phyloP scores from a whole-genome alignment of 2,329 filamentous ascomycete genomes.

The Thielaviopsis populi region DNA sequence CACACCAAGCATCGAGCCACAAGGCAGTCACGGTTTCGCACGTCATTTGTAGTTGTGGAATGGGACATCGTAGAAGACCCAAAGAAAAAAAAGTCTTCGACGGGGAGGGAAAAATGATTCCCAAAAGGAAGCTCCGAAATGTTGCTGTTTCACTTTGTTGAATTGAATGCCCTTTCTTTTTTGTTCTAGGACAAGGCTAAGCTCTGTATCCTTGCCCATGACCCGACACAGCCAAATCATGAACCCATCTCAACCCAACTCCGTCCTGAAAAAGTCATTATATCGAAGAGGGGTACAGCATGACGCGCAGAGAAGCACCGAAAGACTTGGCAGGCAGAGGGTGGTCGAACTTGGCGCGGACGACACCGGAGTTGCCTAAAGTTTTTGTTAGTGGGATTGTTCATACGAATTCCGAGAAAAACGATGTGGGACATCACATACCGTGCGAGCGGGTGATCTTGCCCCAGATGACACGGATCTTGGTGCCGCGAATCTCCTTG shows the following conservation, averaged over 20 bases:
- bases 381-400: constrained; percentile 5
- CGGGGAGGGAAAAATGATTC: background rate
- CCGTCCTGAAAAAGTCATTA: constrained; percentile 44
- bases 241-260: constrained; percentile 50
- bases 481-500: constrained; percentile 90
- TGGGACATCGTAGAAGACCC: background rate
- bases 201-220: constrained; percentile 39
- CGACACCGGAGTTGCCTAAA: constrained; percentile 88
- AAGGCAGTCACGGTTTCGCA: too few species aligned
- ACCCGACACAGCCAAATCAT: constrained; percentile 44
- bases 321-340: constrained; percentile 96
- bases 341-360: constrained; percentile 91
- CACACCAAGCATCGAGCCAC: too few species aligned
- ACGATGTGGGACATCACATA: constrained; percentile 31
- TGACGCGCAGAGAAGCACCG: constrained; percentile 88
- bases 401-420: background rate
- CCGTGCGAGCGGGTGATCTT: constrained; percentile 93
- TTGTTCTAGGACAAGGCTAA: constrained; percentile 39
- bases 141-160: constrained; percentile 18
- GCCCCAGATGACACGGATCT: constrained; percentile 98
- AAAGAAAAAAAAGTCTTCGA: background rate
- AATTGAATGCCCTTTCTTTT: constrained; percentile 24
- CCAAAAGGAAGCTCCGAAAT: constrained; percentile 5
- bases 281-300: constrained; percentile 97
- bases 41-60: background rate